Percentiles rank a stretch among this genome's conserved stretches.
These are phyloP conservation scores for Coemansia sp. DNA, from an alignment of 192 early-diverging fungal genomes.

Conservation along the genomic window DNA sequence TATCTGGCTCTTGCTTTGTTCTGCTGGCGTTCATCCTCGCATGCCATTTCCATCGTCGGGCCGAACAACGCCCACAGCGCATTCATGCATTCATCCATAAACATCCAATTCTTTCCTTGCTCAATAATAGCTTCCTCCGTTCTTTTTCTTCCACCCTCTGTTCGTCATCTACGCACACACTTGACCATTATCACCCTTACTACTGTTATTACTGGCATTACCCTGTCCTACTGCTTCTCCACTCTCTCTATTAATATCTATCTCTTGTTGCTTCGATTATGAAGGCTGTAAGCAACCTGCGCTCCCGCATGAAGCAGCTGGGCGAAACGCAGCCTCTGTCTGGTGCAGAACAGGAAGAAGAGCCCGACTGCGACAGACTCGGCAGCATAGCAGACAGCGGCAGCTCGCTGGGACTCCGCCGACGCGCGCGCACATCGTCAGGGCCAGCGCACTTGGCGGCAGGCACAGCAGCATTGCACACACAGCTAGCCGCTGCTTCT, in stretches of 20 bases:
- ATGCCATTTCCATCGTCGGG: no score
- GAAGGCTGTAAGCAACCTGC: constrained; percentile 42
- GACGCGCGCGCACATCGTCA: constrained; percentile 10
- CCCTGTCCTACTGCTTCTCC: no score
- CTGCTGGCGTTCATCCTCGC: no score
- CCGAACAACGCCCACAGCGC: no score
- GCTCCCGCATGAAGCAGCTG: constrained; percentile 36
- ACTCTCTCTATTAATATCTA: no score
- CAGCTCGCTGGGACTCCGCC: constrained; percentile 43
- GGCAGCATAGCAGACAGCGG: constrained; percentile 12
- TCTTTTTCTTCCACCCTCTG: no score
- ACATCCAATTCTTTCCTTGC: no score
- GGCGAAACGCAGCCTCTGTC: constrained; percentile 13
- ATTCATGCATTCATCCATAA: no score
- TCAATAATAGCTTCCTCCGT: no score
- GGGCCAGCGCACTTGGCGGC: neutral
- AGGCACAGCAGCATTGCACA: neutral
- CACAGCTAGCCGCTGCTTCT: neutral
- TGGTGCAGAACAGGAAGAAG: neutral
- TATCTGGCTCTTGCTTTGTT: no score
- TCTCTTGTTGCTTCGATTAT: neutral
- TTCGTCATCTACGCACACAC: no score
- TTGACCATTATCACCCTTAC: no score
- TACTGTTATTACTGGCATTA: neutral
- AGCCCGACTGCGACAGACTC: neutral